Evolutionary conservation across 305 asterid species (phyloP).

Genomic region (Solanum hybrid): DNA sequence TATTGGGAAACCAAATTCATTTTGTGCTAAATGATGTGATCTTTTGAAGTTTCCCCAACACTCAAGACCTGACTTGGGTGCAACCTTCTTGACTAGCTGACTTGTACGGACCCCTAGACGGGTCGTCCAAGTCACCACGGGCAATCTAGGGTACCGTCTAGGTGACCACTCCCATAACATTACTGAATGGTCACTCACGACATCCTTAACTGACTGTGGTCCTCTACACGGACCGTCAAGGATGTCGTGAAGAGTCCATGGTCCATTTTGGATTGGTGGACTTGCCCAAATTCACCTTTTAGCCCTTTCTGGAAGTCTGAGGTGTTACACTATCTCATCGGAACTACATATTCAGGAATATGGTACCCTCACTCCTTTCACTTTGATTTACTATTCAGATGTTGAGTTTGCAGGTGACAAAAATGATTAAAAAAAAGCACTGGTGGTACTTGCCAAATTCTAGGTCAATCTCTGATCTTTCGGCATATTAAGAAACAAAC

Average conservation of each 20-base stretch:
- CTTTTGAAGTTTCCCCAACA: not conserved
- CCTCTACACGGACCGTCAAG: not conserved
- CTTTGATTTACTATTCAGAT: too few relatives aligned
- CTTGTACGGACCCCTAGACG: not conserved
- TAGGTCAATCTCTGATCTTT: not conserved
- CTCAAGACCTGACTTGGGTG: not conserved
- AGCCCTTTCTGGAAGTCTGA: not conserved
- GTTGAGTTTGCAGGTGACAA: not conserved
- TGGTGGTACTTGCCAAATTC: not conserved
- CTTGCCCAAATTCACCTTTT: not conserved
- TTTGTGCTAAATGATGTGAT: not conserved
- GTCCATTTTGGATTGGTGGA: not conserved
- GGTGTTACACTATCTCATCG: not conserved
- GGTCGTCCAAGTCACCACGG: not conserved
- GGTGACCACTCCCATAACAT: not conserved
- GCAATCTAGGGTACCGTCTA: not conserved
- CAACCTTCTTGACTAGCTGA: too few relatives aligned
- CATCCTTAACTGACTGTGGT: not conserved
- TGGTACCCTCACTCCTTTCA: not conserved
- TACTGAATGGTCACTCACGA: not conserved
- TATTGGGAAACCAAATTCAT: not conserved
- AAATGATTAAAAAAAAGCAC: too few relatives aligned
- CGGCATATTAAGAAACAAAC: not conserved
- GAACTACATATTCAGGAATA: not conserved
- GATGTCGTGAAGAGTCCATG: not conserved